phyloP scores from a whole-genome alignment of 257 asterid species.

The Capsicum chinense region DNA sequence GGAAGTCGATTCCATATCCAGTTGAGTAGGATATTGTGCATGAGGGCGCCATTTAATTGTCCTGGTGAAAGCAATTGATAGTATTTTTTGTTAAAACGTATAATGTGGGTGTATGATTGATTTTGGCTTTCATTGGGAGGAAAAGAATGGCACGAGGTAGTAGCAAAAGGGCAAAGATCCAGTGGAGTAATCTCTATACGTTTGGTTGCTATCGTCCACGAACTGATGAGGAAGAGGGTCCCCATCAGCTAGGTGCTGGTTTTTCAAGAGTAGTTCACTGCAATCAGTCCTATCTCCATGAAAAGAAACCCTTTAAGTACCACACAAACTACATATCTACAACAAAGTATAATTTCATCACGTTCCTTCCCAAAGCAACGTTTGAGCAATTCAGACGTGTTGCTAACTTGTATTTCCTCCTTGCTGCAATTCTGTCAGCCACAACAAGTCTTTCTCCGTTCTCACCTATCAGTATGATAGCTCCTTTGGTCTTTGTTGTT shows the following conservation, averaged over 20 bases:
- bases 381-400: constrained; percentile 97
- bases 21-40: constrained; percentile 37
- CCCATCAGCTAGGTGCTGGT: constrained; percentile 73
- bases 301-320: constrained; percentile 67
- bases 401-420: constrained; percentile 90
- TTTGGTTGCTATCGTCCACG: constrained; percentile 70
- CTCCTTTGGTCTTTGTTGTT: constrained; percentile 88
- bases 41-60: constrained; percentile 48
- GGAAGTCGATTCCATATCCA: neutral
- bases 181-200: constrained; percentile 80
- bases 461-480: constrained; percentile 80
- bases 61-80: constrained; percentile 37
- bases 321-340: constrained; percentile 83
- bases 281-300: constrained; percentile 78
- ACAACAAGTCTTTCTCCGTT: constrained; percentile 79
- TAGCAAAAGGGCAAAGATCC: constrained; percentile 72
- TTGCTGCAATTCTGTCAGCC: constrained; percentile 78
- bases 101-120: constrained; percentile 13
- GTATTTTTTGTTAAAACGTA: neutral
- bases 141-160: constrained; percentile 69
- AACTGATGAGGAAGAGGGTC: constrained; percentile 49
- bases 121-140: constrained; percentile 34
- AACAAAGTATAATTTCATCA: constrained; percentile 81
- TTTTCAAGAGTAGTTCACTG: constrained; percentile 78
- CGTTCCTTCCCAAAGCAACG: constrained; percentile 89